Conservation (phyloP, 805 yeast genomes). For the Phaffomyces opuntiae region DNA sequence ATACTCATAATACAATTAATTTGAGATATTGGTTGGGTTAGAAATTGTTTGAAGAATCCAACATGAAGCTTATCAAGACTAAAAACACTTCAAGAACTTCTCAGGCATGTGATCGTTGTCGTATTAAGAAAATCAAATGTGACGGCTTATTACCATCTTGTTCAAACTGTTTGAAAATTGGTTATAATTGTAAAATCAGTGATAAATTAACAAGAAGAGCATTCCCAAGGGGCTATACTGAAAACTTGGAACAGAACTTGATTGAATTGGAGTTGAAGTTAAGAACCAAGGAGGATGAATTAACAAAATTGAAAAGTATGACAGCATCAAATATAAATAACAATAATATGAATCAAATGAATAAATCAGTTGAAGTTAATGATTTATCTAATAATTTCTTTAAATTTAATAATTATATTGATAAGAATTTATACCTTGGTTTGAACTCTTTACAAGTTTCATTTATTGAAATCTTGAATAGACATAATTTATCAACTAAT, state of each 20-base stretch:
- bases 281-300: conserved; percentile 30
- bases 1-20: too few relatives aligned
- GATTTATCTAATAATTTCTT: conserved; percentile 18
- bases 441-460: conserved; percentile 18
- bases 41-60: too few relatives aligned
- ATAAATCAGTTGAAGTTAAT: neutral
- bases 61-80: conserved; percentile 17
- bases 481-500: conserved; percentile 11
- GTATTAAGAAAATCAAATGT: conserved; percentile 71
- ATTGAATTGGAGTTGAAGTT: conserved; percentile 41
- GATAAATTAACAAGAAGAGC: conserved; percentile 72
- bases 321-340: too few relatives aligned
- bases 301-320: conserved; percentile 28
- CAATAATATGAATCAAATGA: too few relatives aligned
- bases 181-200: conserved; percentile 62
- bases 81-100: conserved; percentile 41
- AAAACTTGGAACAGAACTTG: conserved; percentile 58
- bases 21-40: too few relatives aligned
- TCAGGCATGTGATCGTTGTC: conserved; percentile 79
- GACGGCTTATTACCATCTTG: conserved; percentile 66
- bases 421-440: conserved; percentile 20
- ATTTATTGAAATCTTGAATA: conserved; percentile 12
- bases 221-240: conserved; percentile 77
- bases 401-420: conserved; percentile 18
- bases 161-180: conserved; percentile 56